Base-by-base conservation (phyloP, 2,329 filamentous ascomycete species). In the Chaetomiaceae sp. region DNA sequence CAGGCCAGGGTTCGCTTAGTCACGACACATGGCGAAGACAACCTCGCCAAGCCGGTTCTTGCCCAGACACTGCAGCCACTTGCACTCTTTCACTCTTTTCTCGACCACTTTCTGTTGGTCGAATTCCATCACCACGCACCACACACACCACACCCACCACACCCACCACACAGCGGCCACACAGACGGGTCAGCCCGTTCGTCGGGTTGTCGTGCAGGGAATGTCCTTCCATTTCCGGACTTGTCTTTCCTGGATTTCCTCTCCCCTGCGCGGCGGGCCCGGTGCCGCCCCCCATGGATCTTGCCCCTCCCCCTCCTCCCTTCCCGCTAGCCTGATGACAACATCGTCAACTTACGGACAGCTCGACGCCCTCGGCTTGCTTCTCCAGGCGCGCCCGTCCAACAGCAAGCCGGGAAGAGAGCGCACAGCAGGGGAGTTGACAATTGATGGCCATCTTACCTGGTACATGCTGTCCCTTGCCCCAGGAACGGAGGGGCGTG, bases 1-100 rank as follows among this genome's bases (percentile, higher is more conserved):
- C 10, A 9, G 19, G 33, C n/a, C 33, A 31, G 39, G 38, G 44
- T 33, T 38, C 31, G 49, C 49, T 51, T 43, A 51, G 44, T 51
- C 38, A 51, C 31, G 37, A 17, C 49, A 47, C 14, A n/a, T 23
- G 20, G 19, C 8, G 25, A 25, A 41, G 38, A 31, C 44, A 37
- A 38, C 17, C 4, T 23, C 37, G 9, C 43, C 27, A 21, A 20
- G 30, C 17, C n/a, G 10, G 33, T 12, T 33, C 30, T 33, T 33
- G 10, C 30, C 30, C 9, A n/a, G n/a, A n/a, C n/a, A n/a, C n/a
- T n/a, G n/a, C 23, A 25, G 23, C 9, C 9, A 5, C 25, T 10
- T 27, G 25, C 25, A 27, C n/a, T 27, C 25, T 25, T 16, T 14
- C n/a, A 19, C 5, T 30, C 30, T 33, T 33, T 2, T 13, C 14